Evolutionary conservation across 257 asterid species (phyloP).

Genomic region (Capsicum rhomboideum): DNA sequence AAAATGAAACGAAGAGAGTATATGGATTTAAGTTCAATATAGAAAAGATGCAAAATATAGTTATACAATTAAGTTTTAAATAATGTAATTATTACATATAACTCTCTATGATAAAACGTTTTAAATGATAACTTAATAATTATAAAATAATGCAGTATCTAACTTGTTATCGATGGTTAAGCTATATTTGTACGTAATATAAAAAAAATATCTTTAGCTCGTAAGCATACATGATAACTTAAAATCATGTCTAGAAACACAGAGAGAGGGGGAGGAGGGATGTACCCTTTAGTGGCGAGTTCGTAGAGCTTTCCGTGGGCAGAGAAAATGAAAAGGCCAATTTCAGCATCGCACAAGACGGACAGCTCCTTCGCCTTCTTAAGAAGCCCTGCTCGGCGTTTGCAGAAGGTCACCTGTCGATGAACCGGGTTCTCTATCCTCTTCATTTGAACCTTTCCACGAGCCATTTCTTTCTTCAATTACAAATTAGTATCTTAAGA

Average conservation of each 20-base stretch:
- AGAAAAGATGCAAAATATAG: background rate
- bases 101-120: no score
- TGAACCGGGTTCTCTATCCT: slow-evolving; percentile 90
- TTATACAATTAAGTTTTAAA: background rate
- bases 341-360: slow-evolving; percentile 85
- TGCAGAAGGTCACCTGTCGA: slow-evolving; percentile 92
- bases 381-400: slow-evolving; percentile 86
- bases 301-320: slow-evolving; percentile 83
- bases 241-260: background rate
- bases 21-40: background rate
- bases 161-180: background rate
- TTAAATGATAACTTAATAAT: background rate
- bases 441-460: slow-evolving; percentile 95
- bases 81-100: background rate
- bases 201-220: background rate
- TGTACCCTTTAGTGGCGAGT: slow-evolving; percentile 82
- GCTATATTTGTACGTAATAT: background rate
- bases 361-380: slow-evolving; percentile 97
- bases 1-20: no score
- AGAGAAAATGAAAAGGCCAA: slow-evolving; percentile 80
- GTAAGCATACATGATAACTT: background rate
- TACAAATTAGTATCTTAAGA: background rate
- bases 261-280: background rate
- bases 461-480: slow-evolving; percentile 41
- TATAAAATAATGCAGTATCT: no score